Evolutionary conservation across 1,284 basidiomycete species (phyloP).

Genomic region (Volvariella surrecta): DNA sequence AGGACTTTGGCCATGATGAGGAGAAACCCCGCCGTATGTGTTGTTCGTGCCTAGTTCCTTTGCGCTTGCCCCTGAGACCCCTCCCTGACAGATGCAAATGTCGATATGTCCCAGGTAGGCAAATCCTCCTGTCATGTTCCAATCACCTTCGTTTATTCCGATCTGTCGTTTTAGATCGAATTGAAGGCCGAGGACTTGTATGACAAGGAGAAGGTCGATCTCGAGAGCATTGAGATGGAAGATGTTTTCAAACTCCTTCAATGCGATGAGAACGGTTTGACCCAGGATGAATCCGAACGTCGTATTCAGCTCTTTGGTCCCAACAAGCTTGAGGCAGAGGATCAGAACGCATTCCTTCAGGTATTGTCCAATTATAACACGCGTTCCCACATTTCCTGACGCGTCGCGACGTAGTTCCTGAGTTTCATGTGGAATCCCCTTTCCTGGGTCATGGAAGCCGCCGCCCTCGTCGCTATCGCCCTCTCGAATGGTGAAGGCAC

Average conservation of each 20-base stretch:
- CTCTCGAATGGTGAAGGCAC: constrained; percentile 86
- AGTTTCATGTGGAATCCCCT: constrained; percentile 99
- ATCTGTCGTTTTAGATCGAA: constrained; percentile 57
- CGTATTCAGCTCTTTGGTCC: constrained; percentile 95
- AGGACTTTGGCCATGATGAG: constrained; percentile 81
- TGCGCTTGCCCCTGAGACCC: constrained; percentile 2
- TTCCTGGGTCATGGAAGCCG: constrained; percentile 99
- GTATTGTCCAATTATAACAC: constrained; percentile 26
- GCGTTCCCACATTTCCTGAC: constrained; percentile 5
- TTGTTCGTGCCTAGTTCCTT: constrained; percentile 28
- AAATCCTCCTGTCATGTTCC: constrained; percentile 7
- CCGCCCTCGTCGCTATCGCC: constrained; percentile 92
- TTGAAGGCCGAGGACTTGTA: constrained; percentile 93
- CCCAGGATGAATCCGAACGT: constrained; percentile 65
- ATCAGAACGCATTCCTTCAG: constrained; percentile 82
- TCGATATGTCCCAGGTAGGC: constrained; percentile 75
- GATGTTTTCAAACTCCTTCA: constrained; percentile 96
- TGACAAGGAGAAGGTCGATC: constrained; percentile 98
- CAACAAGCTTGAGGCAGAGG: constrained; percentile 90
- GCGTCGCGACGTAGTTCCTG: constrained; percentile 67
- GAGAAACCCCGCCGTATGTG: constrained; percentile 64
- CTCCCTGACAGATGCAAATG: constrained; percentile 58
- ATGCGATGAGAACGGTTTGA: constrained; percentile 78
- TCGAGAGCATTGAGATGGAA: constrained; percentile 94
- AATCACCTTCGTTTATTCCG: constrained; percentile 8